Base-by-base conservation (phyloP, 192 early-diverging fungal genomes). In the Coemansia sp. region DNA sequence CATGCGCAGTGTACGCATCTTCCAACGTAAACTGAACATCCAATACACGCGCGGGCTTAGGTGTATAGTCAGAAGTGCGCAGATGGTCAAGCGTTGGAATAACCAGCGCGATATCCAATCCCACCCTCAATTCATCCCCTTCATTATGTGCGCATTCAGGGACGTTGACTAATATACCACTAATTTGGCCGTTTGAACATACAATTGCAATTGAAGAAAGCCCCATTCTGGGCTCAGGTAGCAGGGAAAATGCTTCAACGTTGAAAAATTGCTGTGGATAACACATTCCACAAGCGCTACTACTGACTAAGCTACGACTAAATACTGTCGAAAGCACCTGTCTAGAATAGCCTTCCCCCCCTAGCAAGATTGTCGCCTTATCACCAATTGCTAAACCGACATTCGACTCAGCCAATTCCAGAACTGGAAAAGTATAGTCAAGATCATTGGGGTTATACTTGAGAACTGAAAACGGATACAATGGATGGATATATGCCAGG, bases 401-500 rank as follows among this genome's bases (percentile, higher is more conserved):
- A 13, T 26, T 19, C 6, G 26, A 23, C 5, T 53, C 46, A 14
- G 21, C 23, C 16, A 68, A 23, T 18, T 16, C 54, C 3, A 44
- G 7, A 18, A 30, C 39, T 1, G 20, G 33, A 13, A 43, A 14
- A 20, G 14, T 30, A 12, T 56, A 23, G 42, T 2, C 18, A 31
- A 61, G 39, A 21, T 26, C 36, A 13, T 14, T 35, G 0, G 66
- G 66, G 12, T 62, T 35, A 48, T 69, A 69, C 50, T 69, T 69
- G 35, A 69, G 6, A 40, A 69, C 57, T 6, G 50, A 33, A 12
- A 69, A 23, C 5, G 59, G 66, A 19, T 62, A 89, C 4, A 88
- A 83, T 1, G 92, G 94, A 55, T 97, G 94, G 7, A 89, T 53
- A 55, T 88, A 91, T 0, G 90, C 63, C 15, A 93, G 68, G 37